Evolutionary conservation across 148 eudicot species (phyloP).

Genomic region (Spergularia marina): DNA sequence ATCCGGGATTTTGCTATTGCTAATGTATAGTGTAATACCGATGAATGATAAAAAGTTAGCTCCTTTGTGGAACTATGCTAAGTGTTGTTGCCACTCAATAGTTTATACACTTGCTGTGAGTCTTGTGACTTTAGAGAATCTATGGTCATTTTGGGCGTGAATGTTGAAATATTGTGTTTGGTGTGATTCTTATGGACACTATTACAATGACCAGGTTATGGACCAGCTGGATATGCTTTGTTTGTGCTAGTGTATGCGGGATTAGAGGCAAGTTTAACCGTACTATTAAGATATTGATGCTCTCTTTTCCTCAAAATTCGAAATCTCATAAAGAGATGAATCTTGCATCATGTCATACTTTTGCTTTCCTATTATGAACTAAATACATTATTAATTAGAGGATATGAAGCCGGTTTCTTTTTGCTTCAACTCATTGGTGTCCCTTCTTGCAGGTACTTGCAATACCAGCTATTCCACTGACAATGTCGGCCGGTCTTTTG

Average conservation of each 20-base stretch:
- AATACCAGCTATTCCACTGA: slow-evolving; percentile 95
- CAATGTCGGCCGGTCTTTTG: slow-evolving; percentile 97
- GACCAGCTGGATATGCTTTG: slow-evolving; percentile 94
- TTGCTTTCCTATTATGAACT: background rate
- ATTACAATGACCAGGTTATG: slow-evolving; percentile 65
- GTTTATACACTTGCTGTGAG: background rate
- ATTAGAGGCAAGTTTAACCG: slow-evolving; percentile 62
- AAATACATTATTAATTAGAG: background rate
- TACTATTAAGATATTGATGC: slow-evolving; percentile 5
- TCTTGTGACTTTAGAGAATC: background rate
- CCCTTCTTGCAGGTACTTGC: slow-evolving; percentile 65
- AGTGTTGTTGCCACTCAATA: background rate
- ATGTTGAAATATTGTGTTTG: background rate
- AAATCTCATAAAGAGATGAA: background rate
- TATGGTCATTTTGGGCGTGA: background rate
- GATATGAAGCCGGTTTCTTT: background rate
- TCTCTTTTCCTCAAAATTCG: background rate
- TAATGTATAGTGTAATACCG: background rate
- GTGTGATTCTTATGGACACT: slow-evolving; percentile 15
- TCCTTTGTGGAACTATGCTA: background rate
- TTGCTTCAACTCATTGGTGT: slow-evolving; percentile 8
- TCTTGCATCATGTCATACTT: slow-evolving; percentile 8
- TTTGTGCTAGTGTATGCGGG: slow-evolving; percentile 96
- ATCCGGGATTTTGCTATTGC: background rate
- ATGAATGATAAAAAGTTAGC: background rate